Conservation (phyloP, 768 basidiomycete genomes). For the Mycena rosella region DNA sequence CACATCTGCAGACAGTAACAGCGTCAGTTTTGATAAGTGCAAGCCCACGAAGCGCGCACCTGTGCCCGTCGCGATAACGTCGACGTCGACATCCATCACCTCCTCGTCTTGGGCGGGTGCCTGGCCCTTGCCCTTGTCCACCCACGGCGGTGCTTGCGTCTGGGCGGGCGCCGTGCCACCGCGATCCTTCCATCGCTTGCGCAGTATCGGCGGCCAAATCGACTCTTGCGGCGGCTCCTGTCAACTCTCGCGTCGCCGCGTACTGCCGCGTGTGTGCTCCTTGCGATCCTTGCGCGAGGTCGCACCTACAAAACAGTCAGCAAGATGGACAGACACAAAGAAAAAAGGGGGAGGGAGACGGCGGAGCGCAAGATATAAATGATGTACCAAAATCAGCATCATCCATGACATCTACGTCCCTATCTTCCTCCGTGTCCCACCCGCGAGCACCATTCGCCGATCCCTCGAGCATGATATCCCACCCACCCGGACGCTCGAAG, state of each 20-base stretch:
- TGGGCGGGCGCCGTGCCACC: not conserved
- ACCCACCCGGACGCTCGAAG: not conserved
- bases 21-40: no score
- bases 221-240: not conserved
- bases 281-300: no score
- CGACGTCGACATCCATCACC: no score
- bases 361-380: not conserved
- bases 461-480: not conserved
- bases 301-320: not conserved
- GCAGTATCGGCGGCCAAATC: constrained; percentile 26
- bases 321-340: not conserved
- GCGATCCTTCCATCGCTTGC: constrained; percentile 24
- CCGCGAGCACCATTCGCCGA: not conserved
- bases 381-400: constrained; percentile 3
- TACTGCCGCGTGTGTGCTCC: not conserved
- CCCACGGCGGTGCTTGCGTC: not conserved
- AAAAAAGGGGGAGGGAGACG: not conserved
- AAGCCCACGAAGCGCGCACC: no score
- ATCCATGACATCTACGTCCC: constrained; percentile 26
- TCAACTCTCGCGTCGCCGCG: not conserved
- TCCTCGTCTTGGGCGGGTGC: constrained; percentile 23
- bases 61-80: no score
- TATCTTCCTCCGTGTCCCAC: constrained; percentile 42
- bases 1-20: no score
- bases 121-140: constrained; percentile 24